phyloP scores from a whole-genome alignment of 2,329 filamentous ascomycete species.

The Aspergillus awamori region DNA sequence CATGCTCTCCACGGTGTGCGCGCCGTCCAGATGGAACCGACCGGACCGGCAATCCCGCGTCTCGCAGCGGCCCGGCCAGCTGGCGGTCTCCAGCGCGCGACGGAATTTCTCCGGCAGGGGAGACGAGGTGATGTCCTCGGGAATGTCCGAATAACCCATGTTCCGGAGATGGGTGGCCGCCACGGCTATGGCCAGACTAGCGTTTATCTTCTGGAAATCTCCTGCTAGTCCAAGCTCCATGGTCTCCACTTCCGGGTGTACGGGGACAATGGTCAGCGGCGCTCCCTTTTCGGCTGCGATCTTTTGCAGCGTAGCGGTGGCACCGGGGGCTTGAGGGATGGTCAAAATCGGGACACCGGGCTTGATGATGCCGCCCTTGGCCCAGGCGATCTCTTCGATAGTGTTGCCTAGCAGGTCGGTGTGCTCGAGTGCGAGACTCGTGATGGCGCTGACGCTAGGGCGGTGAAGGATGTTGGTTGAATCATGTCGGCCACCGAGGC shows the following conservation, averaged over 20 bases:
- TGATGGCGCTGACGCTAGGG: background rate
- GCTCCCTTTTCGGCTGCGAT: background rate
- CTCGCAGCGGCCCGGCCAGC: constrained; percentile 1
- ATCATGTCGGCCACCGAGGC: background rate
- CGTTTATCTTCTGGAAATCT: background rate
- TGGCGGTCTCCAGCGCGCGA: background rate
- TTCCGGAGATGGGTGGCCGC: background rate
- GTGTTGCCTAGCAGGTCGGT: background rate
- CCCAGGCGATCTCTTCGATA: background rate
- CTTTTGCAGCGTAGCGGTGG: background rate
- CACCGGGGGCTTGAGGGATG: background rate
- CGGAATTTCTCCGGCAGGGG: background rate
- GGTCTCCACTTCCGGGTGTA: constrained; percentile 1
- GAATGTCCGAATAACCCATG: background rate
- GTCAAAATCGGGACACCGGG: background rate
- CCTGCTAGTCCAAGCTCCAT: constrained; percentile 1
- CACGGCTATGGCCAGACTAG: background rate
- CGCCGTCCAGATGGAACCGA: background rate
- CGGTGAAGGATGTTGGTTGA: background rate
- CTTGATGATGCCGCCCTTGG: background rate
- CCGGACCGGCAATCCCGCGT: background rate
- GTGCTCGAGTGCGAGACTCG: background rate
- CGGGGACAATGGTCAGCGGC: background rate
- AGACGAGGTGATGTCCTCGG: background rate
- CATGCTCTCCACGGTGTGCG: background rate